Conservation (phyloP, 805 yeast genomes). For the Cyberlindnera mycetangii region DNA sequence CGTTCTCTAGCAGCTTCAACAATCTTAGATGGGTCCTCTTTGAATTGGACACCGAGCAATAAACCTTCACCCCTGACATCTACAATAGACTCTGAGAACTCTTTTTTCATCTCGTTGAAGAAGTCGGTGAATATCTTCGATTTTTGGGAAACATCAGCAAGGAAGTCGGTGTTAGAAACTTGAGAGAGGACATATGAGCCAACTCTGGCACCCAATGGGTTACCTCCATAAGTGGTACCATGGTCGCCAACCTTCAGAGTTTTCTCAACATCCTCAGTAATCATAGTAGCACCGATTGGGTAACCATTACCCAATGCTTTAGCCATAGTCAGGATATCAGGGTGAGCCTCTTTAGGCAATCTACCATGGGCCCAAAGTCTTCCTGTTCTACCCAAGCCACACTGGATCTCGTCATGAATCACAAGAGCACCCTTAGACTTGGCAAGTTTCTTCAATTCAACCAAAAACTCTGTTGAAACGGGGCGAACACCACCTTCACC, state of each 20-base stretch:
- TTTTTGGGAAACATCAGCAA: constrained; percentile 56
- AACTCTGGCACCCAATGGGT: constrained; percentile 84
- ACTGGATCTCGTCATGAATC: constrained; percentile 94
- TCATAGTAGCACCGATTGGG: constrained; percentile 93
- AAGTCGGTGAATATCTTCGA: constrained; percentile 54
- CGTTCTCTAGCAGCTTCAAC: constrained; percentile 68
- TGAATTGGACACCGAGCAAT: constrained; percentile 78
- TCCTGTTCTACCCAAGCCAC: constrained; percentile 94
- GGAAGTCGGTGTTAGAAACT: constrained; percentile 58
- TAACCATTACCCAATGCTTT: constrained; percentile 96
- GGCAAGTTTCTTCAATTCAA: constrained; percentile 65
- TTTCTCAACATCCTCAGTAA: constrained; percentile 73
- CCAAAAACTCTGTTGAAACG: constrained; percentile 60
- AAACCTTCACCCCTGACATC: constrained; percentile 88
- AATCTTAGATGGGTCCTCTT: constrained; percentile 57
- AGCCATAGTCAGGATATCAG: constrained; percentile 92
- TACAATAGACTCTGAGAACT: constrained; percentile 57
- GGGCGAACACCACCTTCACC: constrained; percentile 95
- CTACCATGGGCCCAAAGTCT: constrained; percentile 87
- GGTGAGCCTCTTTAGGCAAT: constrained; percentile 78
- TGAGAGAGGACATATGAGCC: constrained; percentile 73
- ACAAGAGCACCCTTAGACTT: constrained; percentile 65
- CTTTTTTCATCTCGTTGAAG: constrained; percentile 46
- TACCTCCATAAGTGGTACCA: constrained; percentile 98
- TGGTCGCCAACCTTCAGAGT: constrained; percentile 87